Base-by-base conservation (phyloP, 1,284 basidiomycete genomes). In the Xanthoconium separans region DNA sequence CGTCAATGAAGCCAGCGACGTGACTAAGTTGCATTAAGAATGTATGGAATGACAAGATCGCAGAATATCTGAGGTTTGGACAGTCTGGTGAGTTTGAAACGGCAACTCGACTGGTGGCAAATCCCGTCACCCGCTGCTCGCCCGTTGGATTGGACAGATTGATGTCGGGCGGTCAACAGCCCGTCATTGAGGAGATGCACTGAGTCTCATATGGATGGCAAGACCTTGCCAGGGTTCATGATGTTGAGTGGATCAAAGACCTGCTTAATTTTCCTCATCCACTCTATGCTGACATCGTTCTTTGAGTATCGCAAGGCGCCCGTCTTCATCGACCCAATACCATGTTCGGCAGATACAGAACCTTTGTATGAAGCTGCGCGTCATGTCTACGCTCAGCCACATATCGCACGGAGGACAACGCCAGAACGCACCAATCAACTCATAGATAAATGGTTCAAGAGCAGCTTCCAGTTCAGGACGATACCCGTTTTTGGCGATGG, bases 261-360 rank as follows among this genome's bases (percentile, higher is more conserved):
- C n/a, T 82, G 69, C 74, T 98, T 98, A 68, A 99, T 85, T 71
- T 81, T 85, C 73, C 84, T 89, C 96, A 99, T 99, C 76, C 87
- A 78, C 51, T 85, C 86, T 63, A 98, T 89, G 61, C 89, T 91
- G 27, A 84, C 81, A 15, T 79, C 75, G 58, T 79, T 82, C 75
- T 99, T 97, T 9, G 92, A 92, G 73, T 98, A 99, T 36, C 83
- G 83, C 34, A 99, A 82, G 44, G 93, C 93, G 59, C 91, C 85
- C 0, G 92, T 91, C 76, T 99, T 99, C 91, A 95, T 95, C 0
- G 89, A 79, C 6, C 97, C 93, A 51, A 99, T 85, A 3, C 97
- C 96, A 70, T 99, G 96, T 69, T 99, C 96, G 2, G 97, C 97
- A 9, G 94, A 97, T 61, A 99, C 86, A 0, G 95, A 98, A 2